These are phyloP conservation scores for Piedraia hortae DNA, from an alignment of 2,329 filamentous ascomycete species.

Conservation along the genomic window DNA sequence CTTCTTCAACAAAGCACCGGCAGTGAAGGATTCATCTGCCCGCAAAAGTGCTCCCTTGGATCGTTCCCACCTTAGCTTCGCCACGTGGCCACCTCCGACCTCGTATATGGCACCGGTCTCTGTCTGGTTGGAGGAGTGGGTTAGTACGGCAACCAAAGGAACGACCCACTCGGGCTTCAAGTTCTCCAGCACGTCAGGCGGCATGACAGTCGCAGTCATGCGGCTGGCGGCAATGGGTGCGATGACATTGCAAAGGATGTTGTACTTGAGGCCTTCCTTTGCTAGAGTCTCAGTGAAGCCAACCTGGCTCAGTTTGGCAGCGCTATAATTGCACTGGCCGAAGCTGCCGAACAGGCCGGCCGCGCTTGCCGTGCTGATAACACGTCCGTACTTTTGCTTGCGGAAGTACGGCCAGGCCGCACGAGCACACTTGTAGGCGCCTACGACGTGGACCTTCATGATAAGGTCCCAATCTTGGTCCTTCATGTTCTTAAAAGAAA, in stretches of 20 bases:
- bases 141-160: slow-evolving; percentile 65
- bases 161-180: slow-evolving; percentile 89
- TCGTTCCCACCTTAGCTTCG: slow-evolving; percentile 89
- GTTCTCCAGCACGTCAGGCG: slow-evolving; percentile 63
- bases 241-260: slow-evolving; percentile 86
- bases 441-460: slow-evolving; percentile 73
- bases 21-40: slow-evolving; percentile 66
- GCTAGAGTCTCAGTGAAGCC: slow-evolving; percentile 95
- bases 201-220: slow-evolving; percentile 90
- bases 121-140: slow-evolving; percentile 54
- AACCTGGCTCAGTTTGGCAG: slow-evolving; percentile 82
- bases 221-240: slow-evolving; percentile 83
- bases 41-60: slow-evolving; percentile 70
- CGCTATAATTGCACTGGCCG: slow-evolving; percentile 90
- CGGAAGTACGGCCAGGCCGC: slow-evolving; percentile 95
- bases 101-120: slow-evolving; percentile 86
- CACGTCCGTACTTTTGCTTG: slow-evolving; percentile 90
- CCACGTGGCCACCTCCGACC: slow-evolving; percentile 70
- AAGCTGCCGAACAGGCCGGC: slow-evolving; percentile 89
- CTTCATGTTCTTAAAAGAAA: slow-evolving; percentile 98
- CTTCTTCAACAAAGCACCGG: slow-evolving; percentile 62
- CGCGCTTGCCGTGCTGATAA: slow-evolving; percentile 93
- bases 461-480: slow-evolving; percentile 93
- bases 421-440: slow-evolving; percentile 80
- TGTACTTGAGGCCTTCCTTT: slow-evolving; percentile 94